Evolutionary conservation across 306 rosid genomes (phyloP), one percentile per base, ranked within the genome.

Genomic region (Erythrophleum fordii): DNA sequence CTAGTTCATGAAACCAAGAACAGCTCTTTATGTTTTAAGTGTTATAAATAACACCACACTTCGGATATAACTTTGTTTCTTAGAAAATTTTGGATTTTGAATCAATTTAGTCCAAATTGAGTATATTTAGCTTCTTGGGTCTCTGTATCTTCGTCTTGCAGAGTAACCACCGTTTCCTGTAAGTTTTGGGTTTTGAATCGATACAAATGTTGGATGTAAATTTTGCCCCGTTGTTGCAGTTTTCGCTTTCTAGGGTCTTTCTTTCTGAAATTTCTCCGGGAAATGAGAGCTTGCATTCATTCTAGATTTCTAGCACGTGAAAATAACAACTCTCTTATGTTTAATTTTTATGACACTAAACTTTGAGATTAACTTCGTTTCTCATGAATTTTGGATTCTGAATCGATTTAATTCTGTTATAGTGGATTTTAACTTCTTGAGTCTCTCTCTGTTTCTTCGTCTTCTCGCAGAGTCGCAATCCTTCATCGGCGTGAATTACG

Each of bases 401-500:
- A 76, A 69, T 75, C 31, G 3, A 12, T 48, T 67, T 5, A 17
- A 23, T 29, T 23, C 31, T 59, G 26, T 11, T 11, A 25, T 23
- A 58, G 35, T 12, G 3, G 18, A 25, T 11, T 58, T 56, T 58
- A 58, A 58, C 18, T 58, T 11, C 34, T 2, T 58, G 17, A 8
- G 16, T 23, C 31, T 56, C 20, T 23, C 60, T 55, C 14, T 22
- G 61, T 28, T 17, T 76, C 44, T 49, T 17, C 5, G 5, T n/a
- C 3, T 48, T 31, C 23, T 11, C 18, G 53, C 90, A 92, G 95
- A 69, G 5, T 89, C 95, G 8, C 91, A 91, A 56, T 83, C 93
- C 6, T 90, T 91, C 83, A 78, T 92, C 81, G 95, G 95, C 42
- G 84, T 92, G 16, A 92, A 92, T 78, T 92, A 91, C 55, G 95